Conservation (phyloP, 768 basidiomycete species). For the Mycena olivaceomarginata region DNA sequence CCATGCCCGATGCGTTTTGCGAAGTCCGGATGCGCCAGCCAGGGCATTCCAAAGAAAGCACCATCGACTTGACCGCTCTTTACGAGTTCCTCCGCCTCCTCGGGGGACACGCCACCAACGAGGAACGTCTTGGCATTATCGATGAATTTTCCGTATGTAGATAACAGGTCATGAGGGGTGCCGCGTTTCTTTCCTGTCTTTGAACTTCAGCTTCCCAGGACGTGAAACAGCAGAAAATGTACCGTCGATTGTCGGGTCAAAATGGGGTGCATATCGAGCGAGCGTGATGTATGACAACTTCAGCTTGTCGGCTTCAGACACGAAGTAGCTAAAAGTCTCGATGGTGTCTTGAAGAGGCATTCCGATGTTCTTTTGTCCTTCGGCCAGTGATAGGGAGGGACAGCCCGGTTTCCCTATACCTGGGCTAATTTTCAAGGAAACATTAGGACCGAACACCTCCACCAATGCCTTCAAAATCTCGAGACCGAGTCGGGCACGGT, state of each 20-base stretch:
- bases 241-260: constrained; percentile 19
- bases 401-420: constrained; percentile 55
- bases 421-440: constrained; percentile 64
- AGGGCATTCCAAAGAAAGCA: constrained; percentile 52
- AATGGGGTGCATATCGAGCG: neutral
- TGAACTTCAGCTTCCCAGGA: constrained; percentile 4
- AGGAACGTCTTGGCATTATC: constrained; percentile 48
- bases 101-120: constrained; percentile 52
- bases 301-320: constrained; percentile 62
- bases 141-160: constrained; percentile 49
- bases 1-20: constrained; percentile 51
- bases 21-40: constrained; percentile 55
- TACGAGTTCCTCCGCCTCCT: constrained; percentile 52
- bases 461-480: constrained; percentile 67
- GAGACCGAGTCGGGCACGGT: constrained; percentile 72
- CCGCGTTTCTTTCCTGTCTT: constrained; percentile 42
- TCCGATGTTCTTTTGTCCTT: constrained; percentile 68
- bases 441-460: constrained; percentile 70
- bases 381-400: constrained; percentile 53
- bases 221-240: constrained; percentile 15
- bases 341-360: constrained; percentile 67
- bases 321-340: constrained; percentile 63
- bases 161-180: constrained; percentile 53
- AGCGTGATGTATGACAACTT: constrained; percentile 36
- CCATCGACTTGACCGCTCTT: constrained; percentile 49